These are phyloP conservation scores for Cucurbitaria berberidis DNA, from an alignment of 2,329 filamentous ascomycete genomes.

Conservation along the genomic window DNA sequence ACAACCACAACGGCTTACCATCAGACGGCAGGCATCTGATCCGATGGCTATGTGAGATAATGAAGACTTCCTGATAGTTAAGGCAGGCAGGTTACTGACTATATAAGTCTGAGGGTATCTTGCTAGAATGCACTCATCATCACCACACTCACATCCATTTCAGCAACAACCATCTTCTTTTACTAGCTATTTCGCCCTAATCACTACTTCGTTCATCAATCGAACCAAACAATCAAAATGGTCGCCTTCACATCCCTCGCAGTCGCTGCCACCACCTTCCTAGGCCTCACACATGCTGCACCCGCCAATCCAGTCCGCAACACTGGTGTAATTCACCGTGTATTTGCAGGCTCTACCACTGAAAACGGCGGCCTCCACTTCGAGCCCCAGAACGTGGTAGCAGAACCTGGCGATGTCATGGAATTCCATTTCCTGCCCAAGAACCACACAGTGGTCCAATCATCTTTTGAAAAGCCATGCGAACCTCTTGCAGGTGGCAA, in stretches of 20 bases:
- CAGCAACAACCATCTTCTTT: conserved; percentile 6
- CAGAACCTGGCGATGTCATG: conserved; percentile 44
- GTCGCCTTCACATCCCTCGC: conserved; percentile 30
- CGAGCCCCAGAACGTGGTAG: conserved; percentile 43
- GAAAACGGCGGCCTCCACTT: conserved; percentile 39
- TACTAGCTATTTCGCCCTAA: conserved; percentile 18
- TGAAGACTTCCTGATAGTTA: conserved; percentile 6
- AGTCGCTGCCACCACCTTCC: conserved; percentile 24
- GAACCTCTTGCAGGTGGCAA: conserved; percentile 61
- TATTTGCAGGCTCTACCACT: conserved; percentile 32
- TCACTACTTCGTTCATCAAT: conserved; percentile 1
- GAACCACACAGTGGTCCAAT: conserved; percentile 81
- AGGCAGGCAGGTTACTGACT: conserved; percentile 1
- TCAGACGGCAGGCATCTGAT: conserved; percentile 9
- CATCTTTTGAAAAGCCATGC: conserved; percentile 73
- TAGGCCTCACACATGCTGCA: conserved; percentile 25
- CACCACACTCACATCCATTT: conserved; percentile 12
- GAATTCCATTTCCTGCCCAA: conserved; percentile 58
- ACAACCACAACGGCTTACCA: conserved; percentile 11
- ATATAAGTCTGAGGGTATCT: conserved; percentile 13
- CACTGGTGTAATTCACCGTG: conserved; percentile 37
- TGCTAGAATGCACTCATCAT: conserved; percentile 23
- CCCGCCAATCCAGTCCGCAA: conserved; percentile 18
- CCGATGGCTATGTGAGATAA: conserved; percentile 16
- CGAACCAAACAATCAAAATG: conserved; percentile 28